These are phyloP conservation scores for Neurospora pannonica DNA, from an alignment of 495 filamentous ascomycete species.

Conservation along the genomic window DNA sequence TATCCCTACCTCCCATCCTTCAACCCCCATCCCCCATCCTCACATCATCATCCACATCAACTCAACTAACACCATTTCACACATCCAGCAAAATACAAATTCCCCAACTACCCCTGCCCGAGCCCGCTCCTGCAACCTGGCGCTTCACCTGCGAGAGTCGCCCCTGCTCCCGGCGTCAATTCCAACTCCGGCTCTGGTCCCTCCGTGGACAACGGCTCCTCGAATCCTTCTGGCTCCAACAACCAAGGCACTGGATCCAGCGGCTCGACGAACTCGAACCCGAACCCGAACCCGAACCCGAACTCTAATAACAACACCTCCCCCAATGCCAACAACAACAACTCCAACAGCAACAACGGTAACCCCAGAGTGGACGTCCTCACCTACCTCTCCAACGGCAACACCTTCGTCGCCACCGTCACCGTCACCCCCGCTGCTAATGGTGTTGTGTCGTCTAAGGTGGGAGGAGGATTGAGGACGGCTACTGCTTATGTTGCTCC, in stretches of 20 bases:
- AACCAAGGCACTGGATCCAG: neutral
- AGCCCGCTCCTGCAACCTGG: neutral
- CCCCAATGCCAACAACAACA: neutral
- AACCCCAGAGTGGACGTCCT: neutral
- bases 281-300: neutral
- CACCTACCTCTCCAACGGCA: neutral
- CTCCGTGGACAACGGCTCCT: neutral
- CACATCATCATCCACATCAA: neutral
- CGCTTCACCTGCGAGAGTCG: neutral
- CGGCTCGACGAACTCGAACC: neutral
- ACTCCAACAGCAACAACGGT: neutral
- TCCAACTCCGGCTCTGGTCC: neutral
- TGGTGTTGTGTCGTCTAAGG: neutral
- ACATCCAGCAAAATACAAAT: neutral
- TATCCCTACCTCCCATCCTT: neutral
- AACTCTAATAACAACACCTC: neutral
- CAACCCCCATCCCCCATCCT: neutral
- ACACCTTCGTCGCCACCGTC: neutral
- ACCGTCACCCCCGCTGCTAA: neutral
- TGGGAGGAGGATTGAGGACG: neutral
- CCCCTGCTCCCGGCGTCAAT: neutral
- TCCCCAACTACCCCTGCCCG: neutral
- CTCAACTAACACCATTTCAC: too few relatives aligned
- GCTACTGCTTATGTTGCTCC: neutral
- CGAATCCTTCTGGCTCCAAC: neutral